A percentile compares a stretch with the other conserved stretches of the same genome.
These are phyloP conservation scores for Gleditsia sinensis DNA, from an alignment of 306 rosid species.

Conservation along the genomic window DNA sequence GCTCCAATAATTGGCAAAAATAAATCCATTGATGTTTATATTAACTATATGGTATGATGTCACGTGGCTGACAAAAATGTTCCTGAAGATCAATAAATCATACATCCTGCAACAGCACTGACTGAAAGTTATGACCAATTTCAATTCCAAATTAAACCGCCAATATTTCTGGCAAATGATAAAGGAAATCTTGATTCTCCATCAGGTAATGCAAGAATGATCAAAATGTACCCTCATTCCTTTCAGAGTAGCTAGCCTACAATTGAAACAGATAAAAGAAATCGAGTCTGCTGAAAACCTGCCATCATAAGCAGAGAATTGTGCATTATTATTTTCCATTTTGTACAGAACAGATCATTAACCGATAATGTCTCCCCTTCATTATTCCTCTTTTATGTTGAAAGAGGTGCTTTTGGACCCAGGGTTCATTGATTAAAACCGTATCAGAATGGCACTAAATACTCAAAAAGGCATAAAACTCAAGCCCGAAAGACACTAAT, in stretches of 20 bases:
- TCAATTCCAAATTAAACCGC: conserved; percentile 1
- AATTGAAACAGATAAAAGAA: neutral
- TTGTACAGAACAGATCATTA: neutral
- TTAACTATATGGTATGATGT: neutral
- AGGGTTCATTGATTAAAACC: conserved; percentile 5
- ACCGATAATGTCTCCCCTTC: neutral
- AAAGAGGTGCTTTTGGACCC: neutral
- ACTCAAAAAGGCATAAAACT: neutral
- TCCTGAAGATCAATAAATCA: neutral
- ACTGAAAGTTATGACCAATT: conserved; percentile 1
- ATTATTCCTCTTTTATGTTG: neutral
- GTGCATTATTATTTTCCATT: neutral
- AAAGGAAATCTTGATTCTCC: neutral
- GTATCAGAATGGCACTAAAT: conserved; percentile 2
- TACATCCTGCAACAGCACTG: neutral
- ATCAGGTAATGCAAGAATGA: conserved; percentile 13
- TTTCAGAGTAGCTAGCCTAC: no score
- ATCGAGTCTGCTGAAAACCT: neutral
- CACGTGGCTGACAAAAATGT: neutral
- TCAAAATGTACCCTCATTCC: no score
- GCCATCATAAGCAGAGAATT: neutral
- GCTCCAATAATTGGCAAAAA: conserved; percentile 11
- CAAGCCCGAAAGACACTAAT: no score
- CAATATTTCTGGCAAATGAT: neutral
- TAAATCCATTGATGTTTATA: conserved; percentile 1